Evolutionary conservation across 148 eudicot genomes (phyloP).

Genomic region (Oxyria digyna): DNA sequence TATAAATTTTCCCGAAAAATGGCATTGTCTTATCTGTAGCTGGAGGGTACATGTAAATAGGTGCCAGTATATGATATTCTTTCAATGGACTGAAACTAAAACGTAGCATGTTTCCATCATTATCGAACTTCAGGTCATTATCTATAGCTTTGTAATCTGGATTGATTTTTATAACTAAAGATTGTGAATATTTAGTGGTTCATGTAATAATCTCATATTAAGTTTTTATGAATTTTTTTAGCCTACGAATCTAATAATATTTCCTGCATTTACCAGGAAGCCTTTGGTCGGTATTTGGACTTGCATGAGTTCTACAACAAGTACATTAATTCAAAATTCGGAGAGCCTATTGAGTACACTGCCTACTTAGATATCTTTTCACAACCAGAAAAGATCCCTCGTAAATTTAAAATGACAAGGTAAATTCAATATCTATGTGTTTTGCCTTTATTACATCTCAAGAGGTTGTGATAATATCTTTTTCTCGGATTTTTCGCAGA

Average conservation of each 20-base stretch:
- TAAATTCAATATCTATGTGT: constrained; percentile 10
- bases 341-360: constrained; percentile 66
- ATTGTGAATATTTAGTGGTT: background rate
- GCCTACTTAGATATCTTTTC: constrained; percentile 68
- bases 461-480: background rate
- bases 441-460: background rate
- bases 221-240: background rate
- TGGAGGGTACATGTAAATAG: background rate
- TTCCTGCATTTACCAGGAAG: constrained; percentile 51
- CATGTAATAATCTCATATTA: background rate
- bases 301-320: constrained; percentile 81
- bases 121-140: background rate
- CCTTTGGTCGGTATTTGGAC: constrained; percentile 76
- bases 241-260: background rate
- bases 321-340: constrained; percentile 84
- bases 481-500: constrained; percentile 31
- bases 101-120: background rate
- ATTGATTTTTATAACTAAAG: background rate
- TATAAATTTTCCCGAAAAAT: background rate
- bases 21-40: background rate
- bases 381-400: constrained; percentile 49
- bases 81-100: no score
- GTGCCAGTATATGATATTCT: background rate
- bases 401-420: constrained; percentile 62
- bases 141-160: background rate